Evolutionary conservation across 2,329 filamentous ascomycete genomes (phyloP), one percentile per base, ranked within the genome.

Genomic region (Fusarium phyllophilum): DNA sequence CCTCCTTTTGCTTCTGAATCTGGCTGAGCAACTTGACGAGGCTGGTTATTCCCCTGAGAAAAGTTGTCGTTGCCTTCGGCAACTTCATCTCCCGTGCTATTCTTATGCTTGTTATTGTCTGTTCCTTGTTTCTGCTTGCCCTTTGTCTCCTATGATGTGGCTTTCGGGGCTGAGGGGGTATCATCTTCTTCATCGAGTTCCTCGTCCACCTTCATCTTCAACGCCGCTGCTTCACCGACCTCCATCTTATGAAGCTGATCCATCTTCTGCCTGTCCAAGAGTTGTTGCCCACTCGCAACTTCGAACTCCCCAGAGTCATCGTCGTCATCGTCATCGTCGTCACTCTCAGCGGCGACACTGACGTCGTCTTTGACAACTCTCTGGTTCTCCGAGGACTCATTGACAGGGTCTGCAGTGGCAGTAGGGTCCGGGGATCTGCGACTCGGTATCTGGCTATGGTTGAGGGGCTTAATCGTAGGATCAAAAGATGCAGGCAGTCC

Each of bases 401-500:
- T 63, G 26, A 39, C 33, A 33, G 55, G 33, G 15, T 34, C 70
- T 33, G 55, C 48, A 63, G 65, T 59, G 62, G 67, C 60, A 36
- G 69, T 56, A 52, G 78, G 54, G 71, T 68, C 41, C 64, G 70
- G 57, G 67, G 73, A 61, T 55, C 66, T 73, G 26, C 59, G 42
- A 15, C 61, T 57, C n/a, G 62, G 54, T 11, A 60, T 41, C 10
- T 75, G 62, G n/a, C 62, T 77, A 4, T 76, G 79, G 55, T 86
- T 83, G 54, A 89, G 82, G 0, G 88, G 87, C 74, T 90, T 91
- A 73, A 92, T 86, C 3, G 89, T 91, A 2, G 90, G 89, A 70
- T 92, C 90, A 70, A 91, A 92, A 31, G 85, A 82, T 7, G 89
- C 89, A 1, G 90, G 90, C 6, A 92, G 81, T 0, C 90, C 90